A percentile compares a stretch with the other conserved stretches of the same genome.
Evolutionary conservation across 179 eudicot genomes (phyloP).

Genomic region (Beta lomatogona): DNA sequence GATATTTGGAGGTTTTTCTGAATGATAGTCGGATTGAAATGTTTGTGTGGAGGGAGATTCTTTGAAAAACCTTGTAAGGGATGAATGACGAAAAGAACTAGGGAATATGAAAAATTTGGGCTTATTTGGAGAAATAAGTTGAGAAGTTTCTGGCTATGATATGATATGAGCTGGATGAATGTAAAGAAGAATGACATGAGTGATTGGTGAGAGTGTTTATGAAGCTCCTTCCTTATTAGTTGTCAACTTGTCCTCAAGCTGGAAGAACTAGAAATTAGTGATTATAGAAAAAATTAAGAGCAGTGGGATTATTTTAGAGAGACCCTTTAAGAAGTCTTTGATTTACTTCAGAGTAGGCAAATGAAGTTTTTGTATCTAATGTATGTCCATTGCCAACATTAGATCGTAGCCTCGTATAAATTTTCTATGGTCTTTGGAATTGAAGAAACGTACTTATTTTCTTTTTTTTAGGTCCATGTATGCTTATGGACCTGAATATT

Average conservation of each 20-base stretch:
- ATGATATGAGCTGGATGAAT: not conserved
- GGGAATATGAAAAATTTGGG: not conserved
- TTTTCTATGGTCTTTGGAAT: too few species aligned
- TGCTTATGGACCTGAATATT: too few species aligned
- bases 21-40: not conserved
- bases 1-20: not conserved
- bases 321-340: not conserved
- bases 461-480: too few species aligned
- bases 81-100: too few species aligned
- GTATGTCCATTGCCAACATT: too few species aligned
- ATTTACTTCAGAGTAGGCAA: not conserved
- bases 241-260: not conserved
- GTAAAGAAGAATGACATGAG: not conserved
- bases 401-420: too few species aligned
- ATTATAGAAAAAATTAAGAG: not conserved
- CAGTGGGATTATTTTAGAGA: not conserved
- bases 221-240: not conserved
- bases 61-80: not conserved
- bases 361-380: too few species aligned
- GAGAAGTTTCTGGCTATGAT: not conserved
- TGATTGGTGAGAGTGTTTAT: not conserved
- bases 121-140: not conserved
- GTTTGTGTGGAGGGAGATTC: not conserved
- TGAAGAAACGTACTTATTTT: too few species aligned
- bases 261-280: not conserved